Evolutionary conservation across 2,329 filamentous ascomycete species (phyloP).

Genomic region (Lasiodiplodia sp.): DNA sequence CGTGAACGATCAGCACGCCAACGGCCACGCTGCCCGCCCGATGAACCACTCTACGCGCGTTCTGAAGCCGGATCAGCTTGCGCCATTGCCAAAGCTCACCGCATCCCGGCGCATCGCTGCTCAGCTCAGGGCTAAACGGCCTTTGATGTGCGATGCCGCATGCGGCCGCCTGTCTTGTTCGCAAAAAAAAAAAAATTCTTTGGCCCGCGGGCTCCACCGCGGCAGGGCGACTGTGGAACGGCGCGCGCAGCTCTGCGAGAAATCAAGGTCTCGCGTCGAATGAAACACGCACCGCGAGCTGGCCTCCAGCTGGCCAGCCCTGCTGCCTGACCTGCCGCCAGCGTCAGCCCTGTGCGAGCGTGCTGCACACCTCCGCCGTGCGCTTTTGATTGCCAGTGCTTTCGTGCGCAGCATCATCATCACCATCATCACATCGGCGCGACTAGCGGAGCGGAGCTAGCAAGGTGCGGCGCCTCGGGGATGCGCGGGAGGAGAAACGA

Average conservation of each 20-base stretch:
- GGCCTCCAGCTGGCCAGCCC: constrained; percentile 14
- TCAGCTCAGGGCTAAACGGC: constrained; percentile 8
- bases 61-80: constrained; percentile 1
- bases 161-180: constrained; percentile 7
- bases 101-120: constrained; percentile 16
- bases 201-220: constrained; percentile 11
- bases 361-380: background rate
- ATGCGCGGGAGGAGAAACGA: constrained; percentile 21
- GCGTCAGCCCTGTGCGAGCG: constrained; percentile 27
- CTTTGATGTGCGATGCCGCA: constrained; percentile 5
- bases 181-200: constrained; percentile 22
- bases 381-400: constrained; percentile 9
- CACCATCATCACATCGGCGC: constrained; percentile 17
- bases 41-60: constrained; percentile 20
- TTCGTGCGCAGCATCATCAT: constrained; percentile 17
- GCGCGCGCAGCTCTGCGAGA: constrained; percentile 5
- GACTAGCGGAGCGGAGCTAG: constrained; percentile 24
- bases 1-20: constrained; percentile 4
- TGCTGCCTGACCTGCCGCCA: constrained; percentile 21
- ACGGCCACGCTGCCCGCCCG: background rate
- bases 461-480: constrained; percentile 25
- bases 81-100: constrained; percentile 12
- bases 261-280: constrained; percentile 24
- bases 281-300: constrained; percentile 21
- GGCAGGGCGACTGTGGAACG: constrained; percentile 9